A percentile compares a stretch with the other conserved stretches of the same genome.
These are phyloP conservation scores for Entrophospora sp. DNA, from an alignment of 192 early-diverging fungal genomes.

Conservation along the genomic window DNA sequence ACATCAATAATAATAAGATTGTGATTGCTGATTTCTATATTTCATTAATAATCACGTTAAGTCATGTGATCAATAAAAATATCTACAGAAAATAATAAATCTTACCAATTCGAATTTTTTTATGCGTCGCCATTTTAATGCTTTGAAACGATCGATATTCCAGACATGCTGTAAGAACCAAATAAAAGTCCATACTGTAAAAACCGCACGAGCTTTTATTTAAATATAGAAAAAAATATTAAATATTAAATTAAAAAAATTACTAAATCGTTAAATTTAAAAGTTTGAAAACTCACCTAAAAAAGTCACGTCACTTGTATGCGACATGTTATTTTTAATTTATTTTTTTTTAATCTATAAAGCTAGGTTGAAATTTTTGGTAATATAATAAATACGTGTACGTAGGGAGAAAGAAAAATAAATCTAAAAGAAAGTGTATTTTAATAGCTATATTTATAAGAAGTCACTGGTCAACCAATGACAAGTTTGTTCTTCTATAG, in stretches of 20 bases:
- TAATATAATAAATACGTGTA: no score
- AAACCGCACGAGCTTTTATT: slow-evolving; percentile 8
- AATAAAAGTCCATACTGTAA: slow-evolving; percentile 1
- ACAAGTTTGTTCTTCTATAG: no score
- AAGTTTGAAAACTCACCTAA: not conserved
- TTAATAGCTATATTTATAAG: no score
- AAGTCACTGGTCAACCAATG: no score
- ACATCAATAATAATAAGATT: slow-evolving; percentile 2
- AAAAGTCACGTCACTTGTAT: not conserved
- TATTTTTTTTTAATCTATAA: no score
- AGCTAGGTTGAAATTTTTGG: no score
- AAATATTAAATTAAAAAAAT: not conserved
- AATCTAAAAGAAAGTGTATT: no score
- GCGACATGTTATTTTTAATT: no score
- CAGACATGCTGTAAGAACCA: slow-evolving; percentile 18
- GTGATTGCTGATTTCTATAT: slow-evolving; percentile 13
- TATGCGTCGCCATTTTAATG: slow-evolving; percentile 7
- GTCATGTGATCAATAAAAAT: not conserved
- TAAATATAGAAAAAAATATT: not conserved
- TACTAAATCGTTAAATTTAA: not conserved
- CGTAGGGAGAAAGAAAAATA: no score
- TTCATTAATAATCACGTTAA: not conserved
- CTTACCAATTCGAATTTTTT: slow-evolving; percentile 16
- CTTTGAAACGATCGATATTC: slow-evolving; percentile 9
- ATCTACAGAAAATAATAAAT: not conserved